Base-by-base conservation (phyloP, 257 asterid genomes). In the Cruciata laevipes region DNA sequence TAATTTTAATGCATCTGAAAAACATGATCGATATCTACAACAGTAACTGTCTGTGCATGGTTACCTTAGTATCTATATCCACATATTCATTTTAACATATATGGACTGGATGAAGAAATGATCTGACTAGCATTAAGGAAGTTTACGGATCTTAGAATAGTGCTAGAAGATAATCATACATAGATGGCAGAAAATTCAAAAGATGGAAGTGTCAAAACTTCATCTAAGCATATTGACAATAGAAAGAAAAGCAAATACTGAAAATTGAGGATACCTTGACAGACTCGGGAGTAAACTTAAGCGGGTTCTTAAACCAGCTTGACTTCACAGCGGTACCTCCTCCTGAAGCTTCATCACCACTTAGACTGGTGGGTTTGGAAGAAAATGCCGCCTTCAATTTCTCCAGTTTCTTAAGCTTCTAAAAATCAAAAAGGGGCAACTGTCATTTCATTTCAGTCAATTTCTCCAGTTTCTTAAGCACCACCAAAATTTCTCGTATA, bases 331-430 rank as follows among this genome's bases (percentile, higher is more conserved):
- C 83, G 75, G 83, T 79, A 72, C 52, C 79, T 27, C 52, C 79
- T 27, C 74, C 83, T 37, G 68, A 70, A 40, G 58, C 62, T 70
- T 73, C 89, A 78, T 67, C 74, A 64, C 62, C 74, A 64, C 62
- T 75, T 56, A 86, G 68, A 61, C 66, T 82, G 55, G 69, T 72
- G 61, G 82, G 71, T 72, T 83, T 83, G 74, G 87, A 69, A 69
- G 84, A 79, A 68, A 88, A 66, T 17, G 67, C 69, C 23, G 87
- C 78, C 76, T 88, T 88, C 69, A 94, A 88, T 77, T 76, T 88
- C 75, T 90, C 89, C 63, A 94, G 86, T 78, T 63, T 90, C 57
- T 90, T 86, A 17, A 94, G 86, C 72, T 84, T 74, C 99, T 93
- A 67, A 52, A 61, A 64, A 53, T 47, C 69, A 81, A 9, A 79